Evolutionary conservation across 805 yeast species (phyloP).

Genomic region (Barnettozyma populi): DNA sequence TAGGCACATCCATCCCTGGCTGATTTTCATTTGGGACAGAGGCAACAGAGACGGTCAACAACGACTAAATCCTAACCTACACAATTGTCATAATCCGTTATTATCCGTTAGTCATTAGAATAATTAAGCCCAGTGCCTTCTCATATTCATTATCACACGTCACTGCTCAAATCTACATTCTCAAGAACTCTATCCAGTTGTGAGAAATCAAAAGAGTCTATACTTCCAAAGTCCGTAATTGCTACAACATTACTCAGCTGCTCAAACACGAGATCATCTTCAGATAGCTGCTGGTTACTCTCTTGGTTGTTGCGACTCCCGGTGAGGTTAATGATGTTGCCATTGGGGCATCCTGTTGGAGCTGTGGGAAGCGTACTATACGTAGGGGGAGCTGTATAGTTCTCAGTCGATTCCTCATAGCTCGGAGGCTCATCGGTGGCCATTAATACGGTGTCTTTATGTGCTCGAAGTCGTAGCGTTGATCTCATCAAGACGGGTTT

Average conservation of each 20-base stretch:
- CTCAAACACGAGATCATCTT: slow-evolving; percentile 7
- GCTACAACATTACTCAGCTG: slow-evolving; percentile 11
- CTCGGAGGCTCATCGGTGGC: slow-evolving; percentile 9
- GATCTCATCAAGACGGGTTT: not conserved
- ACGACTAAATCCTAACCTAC: no score
- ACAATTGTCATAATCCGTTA: not conserved
- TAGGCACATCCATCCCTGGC: no score
- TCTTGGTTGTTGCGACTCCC: not conserved
- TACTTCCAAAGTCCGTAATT: slow-evolving; percentile 13
- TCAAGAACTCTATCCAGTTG: slow-evolving; percentile 8
- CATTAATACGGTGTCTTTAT: not conserved
- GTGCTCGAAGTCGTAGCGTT: not conserved
- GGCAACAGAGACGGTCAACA: no score
- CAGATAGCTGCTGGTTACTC: not conserved
- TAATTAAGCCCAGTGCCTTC: not conserved
- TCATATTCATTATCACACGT: not conserved
- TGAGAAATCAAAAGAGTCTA: slow-evolving; percentile 17
- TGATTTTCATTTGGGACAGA: no score
- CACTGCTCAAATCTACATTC: slow-evolving; percentile 6
- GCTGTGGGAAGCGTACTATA: not conserved
- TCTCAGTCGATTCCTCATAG: slow-evolving; percentile 9
- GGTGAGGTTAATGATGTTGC: not conserved
- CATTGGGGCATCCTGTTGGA: not conserved
- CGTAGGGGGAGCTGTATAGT: not conserved
- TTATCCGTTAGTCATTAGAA: not conserved